Evolutionary conservation across 78 protist species (phyloP).

Genomic region (Carpediemonas membranifera): DNA sequence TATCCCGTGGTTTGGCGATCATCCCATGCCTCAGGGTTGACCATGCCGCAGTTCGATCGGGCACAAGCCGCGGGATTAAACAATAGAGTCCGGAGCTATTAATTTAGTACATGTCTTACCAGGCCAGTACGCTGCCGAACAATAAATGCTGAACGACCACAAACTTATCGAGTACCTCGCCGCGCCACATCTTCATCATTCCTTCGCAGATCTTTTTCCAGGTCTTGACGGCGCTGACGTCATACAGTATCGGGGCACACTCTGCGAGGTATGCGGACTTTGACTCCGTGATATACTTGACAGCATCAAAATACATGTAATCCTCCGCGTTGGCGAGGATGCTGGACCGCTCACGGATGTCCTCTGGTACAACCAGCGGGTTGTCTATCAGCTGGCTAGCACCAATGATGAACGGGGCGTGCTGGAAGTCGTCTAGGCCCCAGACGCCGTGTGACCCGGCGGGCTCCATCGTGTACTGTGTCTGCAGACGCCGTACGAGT

Average conservation of each 20-base stretch:
- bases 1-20: no score
- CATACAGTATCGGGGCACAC: slow-evolving; percentile 59
- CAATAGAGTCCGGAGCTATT: no score
- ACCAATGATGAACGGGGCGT: slow-evolving; percentile 20
- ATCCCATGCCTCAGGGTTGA: no score
- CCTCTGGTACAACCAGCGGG: slow-evolving; percentile 23
- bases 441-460: slow-evolving; percentile 10
- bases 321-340: slow-evolving; percentile 24
- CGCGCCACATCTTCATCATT: slow-evolving; percentile 12
- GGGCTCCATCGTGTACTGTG: not conserved
- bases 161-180: slow-evolving; percentile 26
- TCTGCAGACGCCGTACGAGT: not conserved
- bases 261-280: slow-evolving; percentile 61
- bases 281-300: slow-evolving; percentile 36
- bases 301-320: slow-evolving; percentile 46
- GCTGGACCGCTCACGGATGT: slow-evolving; percentile 2
- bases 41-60: no score
- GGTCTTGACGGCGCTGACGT: slow-evolving; percentile 27
- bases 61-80: no score
- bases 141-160: slow-evolving; percentile 23
- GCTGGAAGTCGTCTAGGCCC: slow-evolving; percentile 26
- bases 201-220: slow-evolving; percentile 25
- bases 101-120: no score
- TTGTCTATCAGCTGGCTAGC: slow-evolving; percentile 6
- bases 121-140: not conserved